Evolutionary conservation across 805 yeast species (phyloP).

Genomic region (Suhomyces prunicola): DNA sequence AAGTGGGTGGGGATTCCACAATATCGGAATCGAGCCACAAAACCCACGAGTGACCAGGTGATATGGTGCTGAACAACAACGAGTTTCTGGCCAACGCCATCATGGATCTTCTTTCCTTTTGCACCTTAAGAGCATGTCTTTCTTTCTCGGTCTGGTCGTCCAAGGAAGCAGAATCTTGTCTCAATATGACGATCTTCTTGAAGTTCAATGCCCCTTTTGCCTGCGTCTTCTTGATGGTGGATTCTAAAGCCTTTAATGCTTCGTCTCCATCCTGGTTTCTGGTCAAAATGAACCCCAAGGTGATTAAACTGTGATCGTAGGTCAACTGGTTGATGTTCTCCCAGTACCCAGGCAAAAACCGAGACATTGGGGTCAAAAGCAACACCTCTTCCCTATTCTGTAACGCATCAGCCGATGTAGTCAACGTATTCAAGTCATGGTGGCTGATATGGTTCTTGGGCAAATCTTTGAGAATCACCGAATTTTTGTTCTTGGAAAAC

Average conservation of each 20-base stretch:
- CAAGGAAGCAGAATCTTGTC: slow-evolving; percentile 85
- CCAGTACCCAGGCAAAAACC: slow-evolving; percentile 87
- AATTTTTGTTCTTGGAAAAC: slow-evolving; percentile 50
- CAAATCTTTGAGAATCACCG: slow-evolving; percentile 54
- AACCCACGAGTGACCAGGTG: slow-evolving; percentile 91
- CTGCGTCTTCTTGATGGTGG: slow-evolving; percentile 72
- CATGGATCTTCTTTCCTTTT: slow-evolving; percentile 80
- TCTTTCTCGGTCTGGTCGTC: slow-evolving; percentile 77
- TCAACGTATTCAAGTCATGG: slow-evolving; percentile 77
- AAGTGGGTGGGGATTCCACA: slow-evolving; percentile 77
- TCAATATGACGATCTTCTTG: slow-evolving; percentile 78
- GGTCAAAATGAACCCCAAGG: slow-evolving; percentile 90
- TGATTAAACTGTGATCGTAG: slow-evolving; percentile 82
- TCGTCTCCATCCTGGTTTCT: slow-evolving; percentile 76
- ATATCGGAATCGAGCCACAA: slow-evolving; percentile 96
- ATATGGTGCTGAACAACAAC: slow-evolving; percentile 78
- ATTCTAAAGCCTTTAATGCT: slow-evolving; percentile 69
- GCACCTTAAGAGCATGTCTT: slow-evolving; percentile 83
- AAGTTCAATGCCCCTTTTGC: slow-evolving; percentile 60
- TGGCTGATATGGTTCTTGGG: slow-evolving; percentile 77
- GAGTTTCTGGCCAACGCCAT: slow-evolving; percentile 97
- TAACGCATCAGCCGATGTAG: slow-evolving; percentile 68
- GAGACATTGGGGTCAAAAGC: slow-evolving; percentile 86
- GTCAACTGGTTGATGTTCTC: slow-evolving; percentile 66
- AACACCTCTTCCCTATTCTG: slow-evolving; percentile 78